Evolutionary conservation across 306 rosid genomes (phyloP).

Genomic region (Erythrophleum fordii): DNA sequence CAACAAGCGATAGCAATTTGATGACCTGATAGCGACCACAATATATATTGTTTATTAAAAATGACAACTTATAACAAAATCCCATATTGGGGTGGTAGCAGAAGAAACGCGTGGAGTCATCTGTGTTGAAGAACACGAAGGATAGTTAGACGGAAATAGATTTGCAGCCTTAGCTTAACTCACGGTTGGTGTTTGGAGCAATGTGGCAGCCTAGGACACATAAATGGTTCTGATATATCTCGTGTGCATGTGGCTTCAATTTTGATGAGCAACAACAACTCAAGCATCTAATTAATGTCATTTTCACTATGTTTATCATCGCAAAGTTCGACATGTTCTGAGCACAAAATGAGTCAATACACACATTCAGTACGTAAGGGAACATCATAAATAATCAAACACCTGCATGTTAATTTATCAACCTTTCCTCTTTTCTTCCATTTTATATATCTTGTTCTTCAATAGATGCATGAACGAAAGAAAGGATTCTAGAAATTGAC

Average conservation of each 20-base stretch:
- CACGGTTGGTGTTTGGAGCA: slow-evolving; percentile 25
- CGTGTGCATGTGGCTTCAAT: slow-evolving; percentile 6
- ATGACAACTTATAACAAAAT: slow-evolving; percentile 34
- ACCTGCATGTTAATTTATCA: not conserved
- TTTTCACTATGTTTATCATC: slow-evolving; percentile 15
- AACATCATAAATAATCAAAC: slow-evolving; percentile 9
- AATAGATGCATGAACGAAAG: not conserved
- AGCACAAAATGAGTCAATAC: not conserved
- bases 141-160: slow-evolving; percentile 12
- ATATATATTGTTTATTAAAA: not conserved
- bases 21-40: slow-evolving; percentile 32
- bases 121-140: slow-evolving; percentile 37
- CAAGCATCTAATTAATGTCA: slow-evolving; percentile 1
- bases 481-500: slow-evolving; percentile 3
- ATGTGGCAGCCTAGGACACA: slow-evolving; percentile 44
- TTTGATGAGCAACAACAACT: not conserved
- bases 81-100: slow-evolving; percentile 37
- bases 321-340: not conserved
- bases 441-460: not conserved
- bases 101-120: slow-evolving; percentile 48
- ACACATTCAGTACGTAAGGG: not conserved
- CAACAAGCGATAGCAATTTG: not conserved
- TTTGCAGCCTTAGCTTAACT: slow-evolving; percentile 36
- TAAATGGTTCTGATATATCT: not conserved
- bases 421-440: not conserved